Percentiles rank a stretch among this genome's conserved stretches.
Conservation (phyloP, 805 yeast species). For the Sugiyamaella floridensis region DNA sequence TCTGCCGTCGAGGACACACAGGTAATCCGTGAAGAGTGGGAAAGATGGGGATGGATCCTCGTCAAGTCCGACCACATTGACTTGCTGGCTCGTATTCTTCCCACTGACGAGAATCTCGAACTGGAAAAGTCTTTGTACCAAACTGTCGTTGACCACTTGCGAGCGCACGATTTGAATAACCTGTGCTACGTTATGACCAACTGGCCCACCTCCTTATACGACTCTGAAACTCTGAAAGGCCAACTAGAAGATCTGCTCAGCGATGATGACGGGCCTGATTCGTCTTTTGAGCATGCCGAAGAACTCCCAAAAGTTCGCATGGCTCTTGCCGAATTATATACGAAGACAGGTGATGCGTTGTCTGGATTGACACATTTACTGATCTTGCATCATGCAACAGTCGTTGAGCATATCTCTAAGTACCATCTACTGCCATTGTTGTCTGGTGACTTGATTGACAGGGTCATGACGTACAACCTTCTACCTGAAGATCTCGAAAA, state of each 20-base stretch:
- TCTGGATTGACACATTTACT: conserved; percentile 63
- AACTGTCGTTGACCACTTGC: conserved; percentile 41
- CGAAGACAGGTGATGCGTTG: conserved; percentile 49
- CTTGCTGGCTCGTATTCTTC: conserved; percentile 49
- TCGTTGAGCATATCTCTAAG: conserved; percentile 51
- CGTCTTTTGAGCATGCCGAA: background rate
- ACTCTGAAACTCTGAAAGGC: conserved; percentile 38
- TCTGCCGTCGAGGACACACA: conserved; percentile 19
- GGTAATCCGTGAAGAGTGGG: conserved; percentile 46
- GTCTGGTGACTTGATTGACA: conserved; percentile 40
- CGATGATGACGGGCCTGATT: conserved; percentile 6
- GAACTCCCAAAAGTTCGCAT: conserved; percentile 19
- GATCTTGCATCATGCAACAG: conserved; percentile 44
- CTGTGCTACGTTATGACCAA: conserved; percentile 39
- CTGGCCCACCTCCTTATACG: conserved; percentile 58
- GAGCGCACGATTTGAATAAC: conserved; percentile 32
- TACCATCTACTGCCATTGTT: conserved; percentile 56
- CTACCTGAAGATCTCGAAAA: conserved; percentile 30
- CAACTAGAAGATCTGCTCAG: conserved; percentile 43
- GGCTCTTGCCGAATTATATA: conserved; percentile 40
- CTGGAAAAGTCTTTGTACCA: conserved; percentile 38
- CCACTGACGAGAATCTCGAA: conserved; percentile 38
- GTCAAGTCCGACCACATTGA: conserved; percentile 41
- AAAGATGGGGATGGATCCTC: conserved; percentile 50
- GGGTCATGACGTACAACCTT: conserved; percentile 30